Conservation (phyloP, 805 yeast species). For the Blastobotrys parvus region DNA sequence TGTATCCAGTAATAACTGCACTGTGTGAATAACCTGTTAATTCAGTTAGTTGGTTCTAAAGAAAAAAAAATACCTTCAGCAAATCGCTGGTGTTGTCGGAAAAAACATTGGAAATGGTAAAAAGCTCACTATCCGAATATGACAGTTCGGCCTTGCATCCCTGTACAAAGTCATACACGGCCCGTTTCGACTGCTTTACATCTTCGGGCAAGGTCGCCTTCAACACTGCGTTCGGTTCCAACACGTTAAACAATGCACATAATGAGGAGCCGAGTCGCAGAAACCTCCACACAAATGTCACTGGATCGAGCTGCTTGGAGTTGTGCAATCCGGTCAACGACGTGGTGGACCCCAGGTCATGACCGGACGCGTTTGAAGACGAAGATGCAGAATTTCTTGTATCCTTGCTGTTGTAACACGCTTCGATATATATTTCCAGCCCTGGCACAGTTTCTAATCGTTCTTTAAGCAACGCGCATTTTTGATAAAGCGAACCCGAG, state of each 20-base stretch:
- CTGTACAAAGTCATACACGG: slow-evolving; percentile 79
- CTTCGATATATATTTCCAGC: slow-evolving; percentile 11
- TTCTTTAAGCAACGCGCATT: slow-evolving; percentile 17
- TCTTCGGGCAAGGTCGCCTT: slow-evolving; percentile 65
- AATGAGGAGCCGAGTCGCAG: slow-evolving; percentile 90
- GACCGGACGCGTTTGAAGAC: slow-evolving; percentile 3
- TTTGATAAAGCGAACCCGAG: slow-evolving; percentile 21
- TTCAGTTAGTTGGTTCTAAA: not conserved
- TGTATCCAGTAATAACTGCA: slow-evolving; percentile 52
- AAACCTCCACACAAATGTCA: slow-evolving; percentile 78
- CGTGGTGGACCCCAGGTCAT: slow-evolving; percentile 3
- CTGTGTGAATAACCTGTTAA: slow-evolving; percentile 53
- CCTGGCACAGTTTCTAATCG: slow-evolving; percentile 21
- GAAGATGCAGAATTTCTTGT: slow-evolving; percentile 29
- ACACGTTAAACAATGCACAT: slow-evolving; percentile 72
- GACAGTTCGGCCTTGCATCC: slow-evolving; percentile 74
- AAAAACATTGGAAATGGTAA: slow-evolving; percentile 85
- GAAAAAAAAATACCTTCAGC: slow-evolving; percentile 33
- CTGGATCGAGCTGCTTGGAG: slow-evolving; percentile 55
- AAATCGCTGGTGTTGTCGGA: slow-evolving; percentile 73
- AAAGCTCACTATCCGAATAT: slow-evolving; percentile 71
- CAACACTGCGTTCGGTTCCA: slow-evolving; percentile 39
- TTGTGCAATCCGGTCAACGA: slow-evolving; percentile 12
- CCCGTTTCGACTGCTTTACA: slow-evolving; percentile 73
- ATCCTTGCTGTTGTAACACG: slow-evolving; percentile 15